Percentiles rank a stretch among this genome's conserved stretches.
Evolutionary conservation across 306 rosid species (phyloP).

Genomic region (Corylus americana): DNA sequence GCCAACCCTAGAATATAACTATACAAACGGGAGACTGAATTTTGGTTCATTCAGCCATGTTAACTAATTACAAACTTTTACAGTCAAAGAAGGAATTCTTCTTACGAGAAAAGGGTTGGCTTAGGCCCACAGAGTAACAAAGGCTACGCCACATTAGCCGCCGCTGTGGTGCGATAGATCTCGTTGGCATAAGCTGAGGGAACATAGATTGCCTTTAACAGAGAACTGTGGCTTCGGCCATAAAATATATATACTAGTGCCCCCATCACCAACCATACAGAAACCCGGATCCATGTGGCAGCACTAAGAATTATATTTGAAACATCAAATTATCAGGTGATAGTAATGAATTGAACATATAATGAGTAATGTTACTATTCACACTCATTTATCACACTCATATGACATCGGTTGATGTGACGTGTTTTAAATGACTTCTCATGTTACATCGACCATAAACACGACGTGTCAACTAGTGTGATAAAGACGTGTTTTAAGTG

Average conservation of each 20-base stretch:
- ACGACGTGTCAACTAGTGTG: no score
- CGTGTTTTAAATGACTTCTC: no score
- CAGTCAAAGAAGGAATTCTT: not conserved
- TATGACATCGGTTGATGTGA: no score
- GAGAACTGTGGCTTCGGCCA: slow-evolving; percentile 65
- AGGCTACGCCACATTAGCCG: slow-evolving; percentile 32
- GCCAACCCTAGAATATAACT: not conserved
- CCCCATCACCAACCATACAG: slow-evolving; percentile 58
- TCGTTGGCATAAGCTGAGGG: slow-evolving; percentile 47
- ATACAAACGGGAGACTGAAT: slow-evolving; percentile 11
- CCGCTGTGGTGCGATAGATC: slow-evolving; percentile 41
- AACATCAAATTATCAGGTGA: slow-evolving; percentile 5
- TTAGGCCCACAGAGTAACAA: not conserved
- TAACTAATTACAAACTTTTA: not conserved
- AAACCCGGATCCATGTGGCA: slow-evolving; percentile 63
- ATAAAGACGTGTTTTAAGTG: no score
- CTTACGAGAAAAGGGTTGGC: no score
- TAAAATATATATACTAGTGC: slow-evolving; percentile 50
- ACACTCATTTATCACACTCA: no score
- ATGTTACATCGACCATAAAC: no score
- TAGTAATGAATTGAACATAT: not conserved
- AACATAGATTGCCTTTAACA: slow-evolving; percentile 61
- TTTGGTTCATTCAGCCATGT: not conserved
- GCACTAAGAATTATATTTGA: slow-evolving; percentile 37
- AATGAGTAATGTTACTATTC: not conserved